Conservation (phyloP, 805 yeast species). For the Sugiyamaella mastotermitis region DNA sequence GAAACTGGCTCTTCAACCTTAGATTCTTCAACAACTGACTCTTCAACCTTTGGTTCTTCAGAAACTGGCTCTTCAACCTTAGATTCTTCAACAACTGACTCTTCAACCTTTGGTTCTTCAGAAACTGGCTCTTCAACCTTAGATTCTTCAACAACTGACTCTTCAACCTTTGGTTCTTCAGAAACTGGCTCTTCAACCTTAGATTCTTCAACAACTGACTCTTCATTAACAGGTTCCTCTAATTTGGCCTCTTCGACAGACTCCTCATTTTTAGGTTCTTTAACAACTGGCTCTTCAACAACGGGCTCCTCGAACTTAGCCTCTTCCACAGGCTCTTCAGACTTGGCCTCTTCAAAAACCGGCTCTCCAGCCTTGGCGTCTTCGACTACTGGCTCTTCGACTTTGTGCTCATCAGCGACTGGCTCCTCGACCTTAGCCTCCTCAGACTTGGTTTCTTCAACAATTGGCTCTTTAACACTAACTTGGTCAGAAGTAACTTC, state of each 20-base stretch:
- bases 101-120: conserved; percentile 2
- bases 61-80: conserved; percentile 4
- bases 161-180: conserved; percentile 1
- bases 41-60: conserved; percentile 7
- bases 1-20: conserved; percentile 5
- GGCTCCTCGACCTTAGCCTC: conserved; percentile 6
- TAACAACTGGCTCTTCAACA: conserved; percentile 3
- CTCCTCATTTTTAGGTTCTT: conserved; percentile 1
- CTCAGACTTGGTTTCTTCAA: not conserved
- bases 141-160: conserved; percentile 7
- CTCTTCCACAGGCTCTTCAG: conserved; percentile 8
- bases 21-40: conserved; percentile 2
- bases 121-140: conserved; percentile 2
- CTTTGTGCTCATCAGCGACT: conserved; percentile 1
- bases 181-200: conserved; percentile 6
- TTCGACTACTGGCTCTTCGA: too few relatives aligned
- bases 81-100: conserved; percentile 6
- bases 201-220: conserved; percentile 4
- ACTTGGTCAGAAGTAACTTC: conserved; percentile 4
- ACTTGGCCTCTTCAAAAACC: conserved; percentile 7
- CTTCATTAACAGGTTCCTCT: conserved; percentile 9
- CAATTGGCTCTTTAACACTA: conserved; percentile 4
- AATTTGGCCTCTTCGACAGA: conserved; percentile 1
- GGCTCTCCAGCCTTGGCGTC: not conserved
- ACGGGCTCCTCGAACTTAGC: conserved; percentile 8